Evolutionary conservation across 2,329 filamentous ascomycete genomes (phyloP).

Genomic region (Trematosphaeria pertusa): DNA sequence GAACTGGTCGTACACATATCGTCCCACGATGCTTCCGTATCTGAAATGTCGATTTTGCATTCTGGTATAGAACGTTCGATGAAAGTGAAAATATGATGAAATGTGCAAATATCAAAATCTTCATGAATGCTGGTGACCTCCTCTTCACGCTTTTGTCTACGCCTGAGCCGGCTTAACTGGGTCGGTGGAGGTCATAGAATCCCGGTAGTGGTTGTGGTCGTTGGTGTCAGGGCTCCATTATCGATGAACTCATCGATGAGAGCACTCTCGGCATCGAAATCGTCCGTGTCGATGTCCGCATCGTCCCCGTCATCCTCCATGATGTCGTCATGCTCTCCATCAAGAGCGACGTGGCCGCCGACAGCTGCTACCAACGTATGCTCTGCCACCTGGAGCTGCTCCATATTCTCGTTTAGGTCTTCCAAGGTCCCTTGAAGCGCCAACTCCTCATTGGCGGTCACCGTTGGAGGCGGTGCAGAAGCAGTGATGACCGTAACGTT

Average conservation of each 20-base stretch:
- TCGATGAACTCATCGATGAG: slow-evolving; percentile 36
- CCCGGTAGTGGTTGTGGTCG: slow-evolving; percentile 14
- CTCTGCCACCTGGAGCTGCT: neutral
- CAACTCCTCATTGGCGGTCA: neutral
- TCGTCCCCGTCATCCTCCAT: slow-evolving; percentile 33
- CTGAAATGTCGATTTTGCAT: neutral
- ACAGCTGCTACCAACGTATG: slow-evolving; percentile 6
- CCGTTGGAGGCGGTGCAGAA: slow-evolving; percentile 22
- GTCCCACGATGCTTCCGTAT: neutral
- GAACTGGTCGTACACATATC: neutral
- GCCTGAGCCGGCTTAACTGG: neutral
- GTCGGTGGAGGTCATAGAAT: neutral
- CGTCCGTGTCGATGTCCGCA: slow-evolving; percentile 35
- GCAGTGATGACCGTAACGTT: slow-evolving; percentile 39
- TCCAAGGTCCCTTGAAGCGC: neutral
- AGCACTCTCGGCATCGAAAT: slow-evolving; percentile 30
- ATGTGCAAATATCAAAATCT: neutral
- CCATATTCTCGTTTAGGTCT: neutral
- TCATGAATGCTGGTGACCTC: no score
- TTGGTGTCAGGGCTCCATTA: slow-evolving; percentile 28
- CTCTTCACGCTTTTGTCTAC: no score
- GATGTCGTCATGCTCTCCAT: slow-evolving; percentile 15
- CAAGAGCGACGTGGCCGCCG: slow-evolving; percentile 5
- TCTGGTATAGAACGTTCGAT: no score
- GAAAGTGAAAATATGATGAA: neutral